phyloP scores from a whole-genome alignment of 2,329 filamentous ascomycete species.

The Fusarium falciforme region DNA sequence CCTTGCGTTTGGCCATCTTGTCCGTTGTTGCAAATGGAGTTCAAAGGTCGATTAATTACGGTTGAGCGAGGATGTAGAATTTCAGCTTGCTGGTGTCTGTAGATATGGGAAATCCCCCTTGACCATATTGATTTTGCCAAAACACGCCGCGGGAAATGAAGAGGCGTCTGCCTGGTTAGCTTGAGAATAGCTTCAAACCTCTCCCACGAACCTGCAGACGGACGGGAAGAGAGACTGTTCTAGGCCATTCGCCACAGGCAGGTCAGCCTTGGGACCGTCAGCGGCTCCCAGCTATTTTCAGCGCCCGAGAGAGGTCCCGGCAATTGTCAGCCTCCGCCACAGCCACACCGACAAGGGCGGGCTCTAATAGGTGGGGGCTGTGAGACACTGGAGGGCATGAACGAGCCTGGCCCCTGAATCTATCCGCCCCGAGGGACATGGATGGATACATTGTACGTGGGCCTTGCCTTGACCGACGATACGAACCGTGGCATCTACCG shows the following conservation, averaged over 20 bases:
- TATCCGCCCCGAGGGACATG: neutral
- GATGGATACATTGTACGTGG: neutral
- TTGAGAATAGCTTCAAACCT: conserved; percentile 6
- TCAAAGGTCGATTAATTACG: neutral
- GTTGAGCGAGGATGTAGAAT: neutral
- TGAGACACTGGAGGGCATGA: conserved; percentile 26
- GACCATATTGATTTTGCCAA: neutral
- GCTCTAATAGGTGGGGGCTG: conserved; percentile 7
- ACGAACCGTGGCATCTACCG: neutral
- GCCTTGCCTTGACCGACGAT: neutral
- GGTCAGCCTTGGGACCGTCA: conserved; percentile 11
- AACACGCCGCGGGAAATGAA: neutral
- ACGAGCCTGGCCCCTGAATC: conserved; percentile 1
- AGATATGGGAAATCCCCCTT: neutral
- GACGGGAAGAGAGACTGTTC: conserved; percentile 5
- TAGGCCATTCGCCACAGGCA: conserved; percentile 26
- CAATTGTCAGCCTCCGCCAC: conserved; percentile 38
- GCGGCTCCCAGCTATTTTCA: conserved; percentile 36
- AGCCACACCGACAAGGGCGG: conserved; percentile 31
- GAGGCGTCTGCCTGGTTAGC: neutral
- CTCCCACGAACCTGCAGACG: neutral
- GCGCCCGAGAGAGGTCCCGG: conserved; percentile 4
- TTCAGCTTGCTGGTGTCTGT: neutral
- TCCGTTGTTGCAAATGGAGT: conserved; percentile 1
- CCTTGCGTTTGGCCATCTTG: conserved; percentile 18